These are phyloP conservation scores for Xylaria sp. DNA, from an alignment of 495 filamentous ascomycete genomes.

Conservation along the genomic window DNA sequence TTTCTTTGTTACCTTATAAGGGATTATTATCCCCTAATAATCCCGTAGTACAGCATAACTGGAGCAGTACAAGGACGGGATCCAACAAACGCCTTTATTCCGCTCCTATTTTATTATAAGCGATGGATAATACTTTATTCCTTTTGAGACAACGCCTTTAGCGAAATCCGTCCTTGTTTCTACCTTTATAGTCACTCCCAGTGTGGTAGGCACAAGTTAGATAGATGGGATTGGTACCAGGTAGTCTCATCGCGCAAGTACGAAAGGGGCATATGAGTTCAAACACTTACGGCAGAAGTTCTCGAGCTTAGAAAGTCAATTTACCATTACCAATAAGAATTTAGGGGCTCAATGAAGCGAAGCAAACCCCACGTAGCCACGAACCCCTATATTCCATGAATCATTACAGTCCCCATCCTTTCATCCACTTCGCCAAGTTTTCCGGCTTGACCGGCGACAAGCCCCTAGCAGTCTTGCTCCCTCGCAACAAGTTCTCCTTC, in stretches of 20 bases:
- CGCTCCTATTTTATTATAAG: no score
- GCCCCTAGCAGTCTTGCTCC: conserved; percentile 35
- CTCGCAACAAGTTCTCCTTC: conserved; percentile 30
- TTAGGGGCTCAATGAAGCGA: background rate
- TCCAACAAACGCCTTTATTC: no score
- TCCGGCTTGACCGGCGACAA: conserved; percentile 35
- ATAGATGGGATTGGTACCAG: background rate
- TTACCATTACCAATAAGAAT: background rate
- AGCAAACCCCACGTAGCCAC: background rate
- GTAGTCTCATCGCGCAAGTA: background rate
- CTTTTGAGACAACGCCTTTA: background rate
- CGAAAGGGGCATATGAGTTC: background rate
- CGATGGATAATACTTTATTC: no score
- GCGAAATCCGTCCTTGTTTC: background rate
- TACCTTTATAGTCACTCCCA: background rate
- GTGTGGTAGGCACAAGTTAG: background rate
- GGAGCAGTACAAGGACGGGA: no score
- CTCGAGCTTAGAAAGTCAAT: background rate
- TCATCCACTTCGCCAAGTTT: conserved; percentile 39
- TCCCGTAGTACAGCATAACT: no score
- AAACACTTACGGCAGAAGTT: background rate
- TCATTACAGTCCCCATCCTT: conserved; percentile 34
- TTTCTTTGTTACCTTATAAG: no score
- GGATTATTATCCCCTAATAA: no score
- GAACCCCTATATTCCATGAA: background rate